Evolutionary conservation across 164 flowering plant genomes (phyloP), one percentile per base, ranked within the genome.

Genomic region (Tetrastigma voinierianum): DNA sequence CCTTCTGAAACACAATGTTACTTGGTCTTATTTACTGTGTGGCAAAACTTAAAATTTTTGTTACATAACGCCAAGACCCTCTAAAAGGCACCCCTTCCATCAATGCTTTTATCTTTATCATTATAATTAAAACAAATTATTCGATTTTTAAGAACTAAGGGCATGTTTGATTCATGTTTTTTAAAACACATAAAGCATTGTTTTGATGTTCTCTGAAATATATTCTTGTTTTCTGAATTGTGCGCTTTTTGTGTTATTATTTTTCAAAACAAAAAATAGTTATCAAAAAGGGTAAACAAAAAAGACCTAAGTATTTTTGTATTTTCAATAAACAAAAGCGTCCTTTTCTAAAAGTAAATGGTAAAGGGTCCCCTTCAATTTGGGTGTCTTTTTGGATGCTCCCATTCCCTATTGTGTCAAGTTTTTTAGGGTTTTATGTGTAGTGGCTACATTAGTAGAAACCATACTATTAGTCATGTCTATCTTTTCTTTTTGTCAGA

Each of bases 41-140:
- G 40, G 40, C 40, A 32, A 19, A 59, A 59, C 44, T 59, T 17
- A 49, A 19, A 49, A 51, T 59, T 10, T 18, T 61, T 58, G 44
- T 19, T 48, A 18, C 6, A 13, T 25, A 1, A 65, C 17, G 46
- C 51, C 52, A 15, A 23, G 9, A 57, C 14, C n/a, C 17, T 25
- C 6, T 7, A 57, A 57, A 57, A 53, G 23, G 25, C 8, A 32
- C 7, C 64, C 43, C 15, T 18, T 18, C 17, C 51, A 60, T 18
- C 51, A 52, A 64, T 52, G 67, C 17, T 24, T 25, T 12, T 62
- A 66, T 76, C 45, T 72, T 76, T 71, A 20, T 71, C 40, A 47
- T 68, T 67, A 8, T 67, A 61, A 51, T 64, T 68, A 32, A 0
- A 32, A 32, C 40, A 32, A 32, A 32, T n/a, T n/a, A n/a, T n/a